phyloP scores from a whole-genome alignment of 306 rosid species.

The Begonia masoniana region DNA sequence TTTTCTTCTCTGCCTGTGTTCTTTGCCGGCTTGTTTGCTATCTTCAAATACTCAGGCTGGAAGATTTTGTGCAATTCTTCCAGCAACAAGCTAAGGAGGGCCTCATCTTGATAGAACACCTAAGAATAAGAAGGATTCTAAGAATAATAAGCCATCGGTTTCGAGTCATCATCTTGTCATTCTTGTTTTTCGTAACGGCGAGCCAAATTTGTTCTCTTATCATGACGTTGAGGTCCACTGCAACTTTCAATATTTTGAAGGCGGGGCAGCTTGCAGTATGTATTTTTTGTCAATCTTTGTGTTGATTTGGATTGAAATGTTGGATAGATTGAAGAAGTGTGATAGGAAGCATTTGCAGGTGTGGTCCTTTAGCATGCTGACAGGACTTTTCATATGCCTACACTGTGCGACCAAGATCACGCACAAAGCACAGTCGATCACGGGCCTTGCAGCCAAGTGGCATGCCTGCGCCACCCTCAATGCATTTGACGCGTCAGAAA shows the following conservation, averaged over 20 bases:
- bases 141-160: constrained; percentile 72
- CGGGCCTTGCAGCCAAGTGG: constrained; percentile 89
- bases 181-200: constrained; percentile 63
- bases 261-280: constrained; percentile 87
- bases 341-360: constrained; percentile 26
- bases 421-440: constrained; percentile 70
- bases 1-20: constrained; percentile 70
- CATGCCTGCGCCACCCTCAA: constrained; percentile 61
- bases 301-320: too few species aligned
- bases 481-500: constrained; percentile 45
- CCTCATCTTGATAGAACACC: constrained; percentile 54
- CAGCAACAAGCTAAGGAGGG: constrained; percentile 54
- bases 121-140: constrained; percentile 42
- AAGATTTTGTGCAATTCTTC: constrained; percentile 53
- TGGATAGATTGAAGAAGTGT: too few species aligned
- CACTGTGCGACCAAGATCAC: constrained; percentile 73
- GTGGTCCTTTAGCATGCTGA: constrained; percentile 57
- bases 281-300: constrained; percentile 4
- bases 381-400: constrained; percentile 71
- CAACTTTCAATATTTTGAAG: constrained; percentile 47
- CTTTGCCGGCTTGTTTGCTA: constrained; percentile 60
- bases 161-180: constrained; percentile 46
- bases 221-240: constrained; percentile 29
- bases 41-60: constrained; percentile 57
- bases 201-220: constrained; percentile 67